Conservation (phyloP, 2,329 filamentous ascomycete species). For the Pseudocercospora cruenta region DNA sequence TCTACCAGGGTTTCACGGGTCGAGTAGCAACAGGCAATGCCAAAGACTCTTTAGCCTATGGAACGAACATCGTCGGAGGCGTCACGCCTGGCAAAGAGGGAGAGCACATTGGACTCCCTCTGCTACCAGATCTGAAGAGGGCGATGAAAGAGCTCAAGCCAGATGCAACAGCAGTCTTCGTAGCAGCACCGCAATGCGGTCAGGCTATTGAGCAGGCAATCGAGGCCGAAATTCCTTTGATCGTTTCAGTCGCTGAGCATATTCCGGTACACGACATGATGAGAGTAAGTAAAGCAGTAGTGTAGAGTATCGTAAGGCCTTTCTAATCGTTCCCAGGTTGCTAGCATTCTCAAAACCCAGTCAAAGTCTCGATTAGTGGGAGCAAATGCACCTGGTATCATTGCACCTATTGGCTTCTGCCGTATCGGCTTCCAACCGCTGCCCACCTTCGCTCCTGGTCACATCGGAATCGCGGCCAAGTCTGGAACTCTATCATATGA, state of each 20-base stretch:
- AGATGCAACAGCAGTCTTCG: constrained; percentile 78
- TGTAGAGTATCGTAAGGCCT: not conserved
- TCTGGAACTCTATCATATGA: constrained; percentile 82
- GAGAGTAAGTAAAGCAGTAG: constrained; percentile 53
- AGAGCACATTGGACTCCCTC: constrained; percentile 72
- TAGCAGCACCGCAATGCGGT: constrained; percentile 73
- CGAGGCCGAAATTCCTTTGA: constrained; percentile 74
- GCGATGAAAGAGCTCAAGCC: constrained; percentile 73
- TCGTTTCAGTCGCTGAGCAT: constrained; percentile 79
- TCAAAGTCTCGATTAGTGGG: constrained; percentile 73
- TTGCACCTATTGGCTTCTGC: constrained; percentile 71
- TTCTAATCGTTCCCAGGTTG: constrained; percentile 52
- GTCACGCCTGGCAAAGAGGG: constrained; percentile 72
- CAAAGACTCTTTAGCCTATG: constrained; percentile 74
- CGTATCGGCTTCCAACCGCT: constrained; percentile 77
- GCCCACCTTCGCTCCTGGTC: constrained; percentile 69
- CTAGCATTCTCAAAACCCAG: constrained; percentile 72
- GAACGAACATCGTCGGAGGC: constrained; percentile 78
- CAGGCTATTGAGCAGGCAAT: constrained; percentile 79
- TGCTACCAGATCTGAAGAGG: constrained; percentile 69
- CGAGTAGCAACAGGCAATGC: constrained; percentile 74
- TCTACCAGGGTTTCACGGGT: constrained; percentile 74
- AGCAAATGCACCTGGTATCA: constrained; percentile 81
- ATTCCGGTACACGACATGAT: constrained; percentile 79
- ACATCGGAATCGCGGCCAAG: constrained; percentile 76